Evolutionary conservation across 2,329 filamentous ascomycete genomes (phyloP).

Genomic region (Sporothrix sp.): DNA sequence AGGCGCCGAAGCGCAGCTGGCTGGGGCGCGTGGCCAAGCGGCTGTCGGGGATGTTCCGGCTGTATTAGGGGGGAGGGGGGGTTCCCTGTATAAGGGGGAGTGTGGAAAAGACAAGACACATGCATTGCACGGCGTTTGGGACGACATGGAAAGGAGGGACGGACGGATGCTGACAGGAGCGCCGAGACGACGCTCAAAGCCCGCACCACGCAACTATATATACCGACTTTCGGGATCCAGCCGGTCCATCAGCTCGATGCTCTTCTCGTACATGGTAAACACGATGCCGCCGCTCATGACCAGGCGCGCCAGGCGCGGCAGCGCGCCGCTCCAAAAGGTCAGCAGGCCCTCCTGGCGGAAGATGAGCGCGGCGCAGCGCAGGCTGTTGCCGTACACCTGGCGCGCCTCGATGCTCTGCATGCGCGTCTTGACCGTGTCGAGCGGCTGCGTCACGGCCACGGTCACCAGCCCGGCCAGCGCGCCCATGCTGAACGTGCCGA

Average conservation of each 20-base stretch:
- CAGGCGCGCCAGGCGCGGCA: conserved; percentile 74
- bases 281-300: conserved; percentile 93
- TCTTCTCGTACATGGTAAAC: conserved; percentile 98
- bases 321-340: conserved; percentile 88
- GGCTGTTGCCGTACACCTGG: conserved; percentile 73
- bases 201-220: conserved; percentile 40
- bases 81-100: too few relatives aligned
- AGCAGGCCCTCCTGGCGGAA: conserved; percentile 80
- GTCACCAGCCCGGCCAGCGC: conserved; percentile 84
- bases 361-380: conserved; percentile 73
- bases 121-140: conserved; percentile 1
- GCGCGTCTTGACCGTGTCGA: conserved; percentile 92
- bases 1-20: conserved; percentile 49
- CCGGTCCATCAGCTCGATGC: conserved; percentile 73
- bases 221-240: conserved; percentile 78
- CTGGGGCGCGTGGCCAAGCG: conserved; percentile 42
- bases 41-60: conserved; percentile 49
- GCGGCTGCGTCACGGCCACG: conserved; percentile 63
- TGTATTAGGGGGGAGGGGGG: conserved; percentile 32
- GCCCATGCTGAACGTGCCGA: conserved; percentile 85
- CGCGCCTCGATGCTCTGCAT: conserved; percentile 95
- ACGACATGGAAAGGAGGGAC: background rate
- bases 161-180: too few relatives aligned
- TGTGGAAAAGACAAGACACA: too few relatives aligned
- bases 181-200: background rate